Evolutionary conservation across 257 asterid species (phyloP).

Genomic region (Catharanthus roseus): DNA sequence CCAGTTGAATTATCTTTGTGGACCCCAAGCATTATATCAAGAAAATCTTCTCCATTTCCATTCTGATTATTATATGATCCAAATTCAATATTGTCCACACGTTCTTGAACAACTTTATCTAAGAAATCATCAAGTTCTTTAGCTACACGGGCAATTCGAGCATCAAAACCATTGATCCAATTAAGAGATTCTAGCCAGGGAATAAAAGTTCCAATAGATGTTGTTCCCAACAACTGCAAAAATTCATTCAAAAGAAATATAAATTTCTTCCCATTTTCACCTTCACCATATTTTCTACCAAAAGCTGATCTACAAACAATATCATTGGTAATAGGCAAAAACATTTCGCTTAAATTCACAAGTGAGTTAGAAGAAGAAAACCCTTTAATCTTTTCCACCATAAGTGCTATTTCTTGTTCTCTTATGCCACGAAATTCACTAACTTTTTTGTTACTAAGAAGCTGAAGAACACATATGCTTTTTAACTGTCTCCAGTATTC

Average conservation of each 20-base stretch:
- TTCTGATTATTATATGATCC: neutral
- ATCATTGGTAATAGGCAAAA: constrained; percentile 10
- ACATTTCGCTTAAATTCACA: constrained; percentile 26
- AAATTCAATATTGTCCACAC: neutral
- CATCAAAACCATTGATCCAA: constrained; percentile 27
- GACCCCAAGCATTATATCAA: constrained; percentile 26
- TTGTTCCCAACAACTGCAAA: constrained; percentile 16
- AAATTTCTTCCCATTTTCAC: constrained; percentile 20
- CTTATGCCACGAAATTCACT: constrained; percentile 19
- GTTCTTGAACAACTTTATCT: constrained; percentile 26
- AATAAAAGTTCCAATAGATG: constrained; percentile 18
- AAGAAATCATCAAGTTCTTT: constrained; percentile 26
- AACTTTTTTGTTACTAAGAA: constrained; percentile 32
- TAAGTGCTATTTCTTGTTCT: constrained; percentile 23
- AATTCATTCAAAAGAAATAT: constrained; percentile 18
- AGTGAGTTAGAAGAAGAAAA: neutral
- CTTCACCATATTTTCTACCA: constrained; percentile 24
- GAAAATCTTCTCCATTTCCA: constrained; percentile 15
- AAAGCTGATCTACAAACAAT: constrained; percentile 29
- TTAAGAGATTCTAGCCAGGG: constrained; percentile 36
- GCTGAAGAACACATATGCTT: constrained; percentile 31
- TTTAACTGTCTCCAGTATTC: constrained; percentile 39
- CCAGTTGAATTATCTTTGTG: constrained; percentile 18
- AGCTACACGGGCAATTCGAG: constrained; percentile 13
- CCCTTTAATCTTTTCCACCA: constrained; percentile 18